Evolutionary conservation across 768 basidiomycete genomes (phyloP), one percentile per base, ranked within the genome.

Genomic region (Coprinopsis marcescibilis): DNA sequence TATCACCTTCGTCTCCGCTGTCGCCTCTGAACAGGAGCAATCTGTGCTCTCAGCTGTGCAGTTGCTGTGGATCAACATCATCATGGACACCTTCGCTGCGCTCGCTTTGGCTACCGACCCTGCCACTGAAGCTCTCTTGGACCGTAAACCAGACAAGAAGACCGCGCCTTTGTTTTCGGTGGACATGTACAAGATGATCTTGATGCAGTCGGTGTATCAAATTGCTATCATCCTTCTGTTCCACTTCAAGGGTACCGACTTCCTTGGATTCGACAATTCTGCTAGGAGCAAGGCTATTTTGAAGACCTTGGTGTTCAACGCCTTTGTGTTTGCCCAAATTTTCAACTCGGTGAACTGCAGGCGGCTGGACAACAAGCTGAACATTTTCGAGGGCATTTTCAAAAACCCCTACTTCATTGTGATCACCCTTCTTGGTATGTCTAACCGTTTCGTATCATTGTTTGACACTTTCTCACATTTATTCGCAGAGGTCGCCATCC

Each of bases 61-160:
- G 61, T 69, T 99, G 4, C 80, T 99, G 17, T 99, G 96, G 94
- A 91, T 97, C 66, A 97, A 97, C 72, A 85, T 98, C 52, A 95
- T 95, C 64, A 95, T 95, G 93, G 94, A 96, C 61, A 95, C 92
- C 1, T 97, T 99, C 60, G 96, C 96, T 46, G 96, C 96, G 20
- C 81, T 98, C 42, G 96, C 96, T 11, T 80, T 99, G 42, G 95
- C 96, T 14, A 98, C 96, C 20, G 96, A 98, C 63, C 94, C 93
- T 7, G 94, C 96, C 1, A 80, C 84, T 1, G 82, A 82, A 38
- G 62, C 71, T 4, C 76, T 90, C 26, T 80, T 99, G 35, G 75
- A 96, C 46, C 83, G 95, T 58, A 87, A 89, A 63, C 96, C 96
- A 3, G 93, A 97, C 64, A 81, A 78, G 69, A 89, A 89, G 68